These are phyloP conservation scores for Pterocarpus macrocarpus DNA, from an alignment of 306 rosid genomes.

Conservation along the genomic window DNA sequence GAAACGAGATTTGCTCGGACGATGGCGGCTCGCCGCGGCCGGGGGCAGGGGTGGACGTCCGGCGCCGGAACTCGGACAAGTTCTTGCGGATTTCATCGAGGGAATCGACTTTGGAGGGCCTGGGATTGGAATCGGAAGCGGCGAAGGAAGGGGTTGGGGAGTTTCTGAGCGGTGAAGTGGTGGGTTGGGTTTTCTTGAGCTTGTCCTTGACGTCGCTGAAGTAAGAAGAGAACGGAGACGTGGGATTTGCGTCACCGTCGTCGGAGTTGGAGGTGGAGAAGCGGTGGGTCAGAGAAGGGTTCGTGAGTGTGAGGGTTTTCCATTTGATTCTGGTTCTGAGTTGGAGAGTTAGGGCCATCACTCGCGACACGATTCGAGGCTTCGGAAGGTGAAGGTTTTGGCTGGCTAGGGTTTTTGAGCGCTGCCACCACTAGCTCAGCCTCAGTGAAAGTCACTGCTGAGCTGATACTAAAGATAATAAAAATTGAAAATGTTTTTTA, in stretches of 20 bases:
- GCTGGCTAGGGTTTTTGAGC: not conserved
- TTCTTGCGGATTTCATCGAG: slow-evolving; percentile 55
- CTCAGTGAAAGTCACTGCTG: not conserved
- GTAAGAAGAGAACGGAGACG: slow-evolving; percentile 44
- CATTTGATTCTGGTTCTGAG: slow-evolving; percentile 39
- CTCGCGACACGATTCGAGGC: not conserved
- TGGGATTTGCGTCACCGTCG: slow-evolving; percentile 27
- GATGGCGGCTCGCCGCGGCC: not conserved
- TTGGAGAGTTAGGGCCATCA: slow-evolving; percentile 65
- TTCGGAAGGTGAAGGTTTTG: not conserved
- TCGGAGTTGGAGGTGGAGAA: slow-evolving; percentile 60
- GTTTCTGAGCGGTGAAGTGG: not conserved
- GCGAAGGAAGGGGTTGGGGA: slow-evolving; percentile 1
- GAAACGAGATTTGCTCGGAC: slow-evolving; percentile 48
- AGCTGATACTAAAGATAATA: too few relatives aligned
- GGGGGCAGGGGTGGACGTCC: slow-evolving; percentile 26
- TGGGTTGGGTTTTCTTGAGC: slow-evolving; percentile 46
- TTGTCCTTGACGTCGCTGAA: slow-evolving; percentile 54
- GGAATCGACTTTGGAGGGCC: not conserved
- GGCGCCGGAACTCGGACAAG: slow-evolving; percentile 49
- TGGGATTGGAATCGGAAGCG: not conserved
- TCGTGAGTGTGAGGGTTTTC: slow-evolving; percentile 41
- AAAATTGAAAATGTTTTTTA: too few relatives aligned
- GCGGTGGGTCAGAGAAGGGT: slow-evolving; percentile 14
- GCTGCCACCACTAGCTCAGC: not conserved